Evolutionary conservation across 306 rosid species (phyloP).

Genomic region (Biancaea sappan): DNA sequence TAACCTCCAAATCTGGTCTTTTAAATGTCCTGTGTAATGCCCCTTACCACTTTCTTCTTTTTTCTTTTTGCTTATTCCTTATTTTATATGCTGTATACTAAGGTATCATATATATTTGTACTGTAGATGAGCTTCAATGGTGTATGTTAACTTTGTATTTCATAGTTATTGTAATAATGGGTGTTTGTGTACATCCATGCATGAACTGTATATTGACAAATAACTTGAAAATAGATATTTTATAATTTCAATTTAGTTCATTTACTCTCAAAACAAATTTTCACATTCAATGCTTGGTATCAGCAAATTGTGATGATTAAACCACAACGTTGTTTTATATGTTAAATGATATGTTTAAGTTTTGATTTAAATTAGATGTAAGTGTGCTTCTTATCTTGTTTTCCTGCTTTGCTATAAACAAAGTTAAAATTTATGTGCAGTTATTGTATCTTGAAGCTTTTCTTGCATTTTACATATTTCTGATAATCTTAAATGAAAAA

Average conservation of each 20-base stretch:
- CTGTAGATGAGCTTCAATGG: conserved; percentile 3
- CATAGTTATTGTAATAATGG: background rate
- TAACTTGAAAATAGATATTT: background rate
- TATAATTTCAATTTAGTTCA: background rate
- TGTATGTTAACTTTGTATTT: background rate
- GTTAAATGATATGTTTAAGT: background rate
- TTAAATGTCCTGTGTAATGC: background rate
- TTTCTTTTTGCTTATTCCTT: too few relatives aligned
- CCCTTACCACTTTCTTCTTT: background rate
- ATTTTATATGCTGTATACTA: conserved; percentile 6
- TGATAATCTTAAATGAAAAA: background rate
- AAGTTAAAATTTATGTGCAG: background rate
- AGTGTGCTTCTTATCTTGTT: background rate
- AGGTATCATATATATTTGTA: background rate
- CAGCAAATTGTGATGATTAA: background rate
- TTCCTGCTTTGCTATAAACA: background rate
- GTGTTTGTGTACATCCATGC: background rate
- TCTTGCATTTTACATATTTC: background rate
- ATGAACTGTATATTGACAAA: too few relatives aligned
- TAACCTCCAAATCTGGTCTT: background rate
- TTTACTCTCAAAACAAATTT: background rate
- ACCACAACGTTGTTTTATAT: background rate
- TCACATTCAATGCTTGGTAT: background rate
- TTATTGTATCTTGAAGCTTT: background rate
- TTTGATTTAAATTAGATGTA: background rate